phyloP scores from a whole-genome alignment of 2,329 filamentous ascomycete genomes.

The Neophaeococcomyces aloes region DNA sequence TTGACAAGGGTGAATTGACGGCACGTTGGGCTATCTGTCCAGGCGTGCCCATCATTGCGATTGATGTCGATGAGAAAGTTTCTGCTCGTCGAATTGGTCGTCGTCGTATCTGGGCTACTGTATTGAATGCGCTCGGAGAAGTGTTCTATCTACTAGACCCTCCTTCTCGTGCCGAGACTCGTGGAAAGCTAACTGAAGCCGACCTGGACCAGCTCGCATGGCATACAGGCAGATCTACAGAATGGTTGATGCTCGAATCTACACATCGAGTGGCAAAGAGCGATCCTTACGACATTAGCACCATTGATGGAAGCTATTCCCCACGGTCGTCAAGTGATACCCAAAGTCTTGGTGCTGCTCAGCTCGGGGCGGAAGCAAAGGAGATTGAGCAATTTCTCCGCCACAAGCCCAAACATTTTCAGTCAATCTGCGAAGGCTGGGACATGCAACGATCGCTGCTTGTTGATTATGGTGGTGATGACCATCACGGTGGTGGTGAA shows the following conservation, averaged over 20 bases:
- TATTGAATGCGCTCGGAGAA: conserved; percentile 87
- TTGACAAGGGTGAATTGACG: conserved; percentile 65
- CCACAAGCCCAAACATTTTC: conserved; percentile 67
- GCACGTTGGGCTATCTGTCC: conserved; percentile 85
- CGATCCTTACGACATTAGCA: conserved; percentile 61
- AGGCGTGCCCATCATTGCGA: conserved; percentile 77
- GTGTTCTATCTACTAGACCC: conserved; percentile 71
- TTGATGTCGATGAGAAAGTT: conserved; percentile 76
- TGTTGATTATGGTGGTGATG: conserved; percentile 79
- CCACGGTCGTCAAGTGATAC: conserved; percentile 66
- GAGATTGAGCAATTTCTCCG: conserved; percentile 70
- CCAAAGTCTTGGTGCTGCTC: conserved; percentile 59
- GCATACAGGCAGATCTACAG: conserved; percentile 65
- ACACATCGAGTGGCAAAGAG: conserved; percentile 62
- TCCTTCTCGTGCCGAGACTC: conserved; percentile 46
- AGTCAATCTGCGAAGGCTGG: conserved; percentile 70
- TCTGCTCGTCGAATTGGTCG: conserved; percentile 57
- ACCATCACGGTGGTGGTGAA: conserved; percentile 67
- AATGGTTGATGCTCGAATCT: conserved; percentile 70
- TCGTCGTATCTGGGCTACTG: conserved; percentile 76
- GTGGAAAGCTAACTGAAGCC: conserved; percentile 36
- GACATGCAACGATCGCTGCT: conserved; percentile 79
- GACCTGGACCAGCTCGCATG: conserved; percentile 60
- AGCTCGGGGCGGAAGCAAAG: conserved; percentile 63
- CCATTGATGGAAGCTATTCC: conserved; percentile 63